Conservation (phyloP, 768 basidiomycete species). For the Phanerochaete carnosa region DNA sequence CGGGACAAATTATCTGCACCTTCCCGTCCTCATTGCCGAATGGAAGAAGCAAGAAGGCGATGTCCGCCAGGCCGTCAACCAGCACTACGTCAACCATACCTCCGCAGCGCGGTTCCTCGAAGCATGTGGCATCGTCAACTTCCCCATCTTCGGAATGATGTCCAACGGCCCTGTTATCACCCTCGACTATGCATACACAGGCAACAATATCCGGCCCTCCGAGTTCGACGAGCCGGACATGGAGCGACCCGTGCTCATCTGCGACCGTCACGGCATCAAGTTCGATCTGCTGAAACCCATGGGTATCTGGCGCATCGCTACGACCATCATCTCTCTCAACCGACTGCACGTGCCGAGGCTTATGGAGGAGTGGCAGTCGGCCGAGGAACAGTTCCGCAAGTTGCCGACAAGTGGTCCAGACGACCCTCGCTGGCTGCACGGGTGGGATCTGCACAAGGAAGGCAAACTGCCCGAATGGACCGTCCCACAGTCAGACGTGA, state of each 20-base stretch:
- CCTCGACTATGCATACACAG: neutral
- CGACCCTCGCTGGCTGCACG: neutral
- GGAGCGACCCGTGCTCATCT: neutral
- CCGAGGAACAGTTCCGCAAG: neutral
- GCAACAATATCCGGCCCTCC: neutral
- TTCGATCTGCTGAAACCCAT: neutral
- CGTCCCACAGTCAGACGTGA: neutral
- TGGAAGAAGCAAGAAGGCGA: neutral
- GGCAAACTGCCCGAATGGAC: neutral
- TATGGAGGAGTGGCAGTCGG: neutral
- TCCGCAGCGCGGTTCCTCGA: neutral
- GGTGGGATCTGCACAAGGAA: neutral
- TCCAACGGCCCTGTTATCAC: neutral
- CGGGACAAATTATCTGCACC: neutral
- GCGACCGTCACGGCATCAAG: neutral
- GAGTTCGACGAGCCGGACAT: neutral
- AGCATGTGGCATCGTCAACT: neutral
- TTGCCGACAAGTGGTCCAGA: neutral
- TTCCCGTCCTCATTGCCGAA: neutral
- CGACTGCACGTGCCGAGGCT: neutral
- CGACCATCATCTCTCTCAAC: neutral
- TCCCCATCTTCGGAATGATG: neutral
- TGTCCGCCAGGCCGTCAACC: neutral
- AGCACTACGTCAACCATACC: neutral
- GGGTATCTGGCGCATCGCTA: neutral